Evolutionary conservation across 441 rosid species (phyloP).

Genomic region (Arabidopsis hybrid): DNA sequence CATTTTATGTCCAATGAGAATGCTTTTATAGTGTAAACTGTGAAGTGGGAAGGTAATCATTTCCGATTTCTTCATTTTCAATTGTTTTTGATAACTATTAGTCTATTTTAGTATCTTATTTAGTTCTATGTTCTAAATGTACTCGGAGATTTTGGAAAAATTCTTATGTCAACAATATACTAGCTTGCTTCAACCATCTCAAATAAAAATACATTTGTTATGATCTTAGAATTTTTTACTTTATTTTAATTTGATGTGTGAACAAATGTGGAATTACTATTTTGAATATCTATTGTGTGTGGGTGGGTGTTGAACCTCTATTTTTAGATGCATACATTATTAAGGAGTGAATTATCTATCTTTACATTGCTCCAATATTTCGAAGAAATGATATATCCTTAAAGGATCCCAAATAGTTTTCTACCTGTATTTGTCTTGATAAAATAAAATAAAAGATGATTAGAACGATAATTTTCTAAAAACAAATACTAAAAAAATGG

Average conservation of each 20-base stretch:
- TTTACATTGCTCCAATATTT: not conserved
- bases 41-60: not conserved
- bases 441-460: not conserved
- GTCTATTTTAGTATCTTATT: not conserved
- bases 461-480: not conserved
- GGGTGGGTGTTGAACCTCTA: too few species aligned
- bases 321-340: too few species aligned
- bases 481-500: too few species aligned
- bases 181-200: too few species aligned
- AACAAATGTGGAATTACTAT: too few species aligned
- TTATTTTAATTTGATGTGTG: too few species aligned
- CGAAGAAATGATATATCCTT: not conserved
- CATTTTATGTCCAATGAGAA: too few species aligned
- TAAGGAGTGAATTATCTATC: too few species aligned
- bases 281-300: too few species aligned
- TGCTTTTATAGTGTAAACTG: not conserved
- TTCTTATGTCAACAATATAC: not conserved
- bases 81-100: not conserved
- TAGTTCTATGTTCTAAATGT: not conserved
- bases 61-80: not conserved
- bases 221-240: too few species aligned
- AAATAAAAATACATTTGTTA: too few species aligned
- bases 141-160: not conserved
- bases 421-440: not conserved
- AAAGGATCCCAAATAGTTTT: not conserved